phyloP scores from a whole-genome alignment of 2,329 filamentous ascomycete genomes.

The Seiridium cupressi region DNA sequence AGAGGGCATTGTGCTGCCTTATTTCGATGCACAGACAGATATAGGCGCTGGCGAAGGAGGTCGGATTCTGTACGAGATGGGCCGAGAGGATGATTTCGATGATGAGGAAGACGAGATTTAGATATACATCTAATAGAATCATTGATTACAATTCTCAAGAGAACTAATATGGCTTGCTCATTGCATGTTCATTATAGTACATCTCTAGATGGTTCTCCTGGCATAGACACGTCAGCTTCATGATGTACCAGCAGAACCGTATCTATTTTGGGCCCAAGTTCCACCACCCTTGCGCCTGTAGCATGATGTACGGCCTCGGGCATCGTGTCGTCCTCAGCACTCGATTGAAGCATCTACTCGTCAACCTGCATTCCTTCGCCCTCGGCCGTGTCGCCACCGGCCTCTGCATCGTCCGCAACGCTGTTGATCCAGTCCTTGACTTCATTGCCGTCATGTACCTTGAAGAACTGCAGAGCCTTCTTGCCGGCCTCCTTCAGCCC shows the following conservation, averaged over 20 bases:
- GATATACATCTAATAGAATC: not conserved
- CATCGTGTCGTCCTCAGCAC: conserved; percentile 22
- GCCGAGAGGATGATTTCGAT: conserved; percentile 93
- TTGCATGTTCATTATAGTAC: conserved; percentile 8
- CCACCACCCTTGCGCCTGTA: not conserved
- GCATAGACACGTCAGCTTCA: conserved; percentile 10
- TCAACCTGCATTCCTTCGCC: conserved; percentile 47
- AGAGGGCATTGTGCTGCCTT: conserved; percentile 88
- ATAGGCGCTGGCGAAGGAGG: conserved; percentile 80
- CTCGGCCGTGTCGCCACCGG: conserved; percentile 33
- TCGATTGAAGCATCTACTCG: conserved; percentile 16
- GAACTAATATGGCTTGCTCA: not conserved
- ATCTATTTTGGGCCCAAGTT: conserved; percentile 8
- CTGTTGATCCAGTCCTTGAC: conserved; percentile 84
- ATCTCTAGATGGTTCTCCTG: conserved; percentile 7
- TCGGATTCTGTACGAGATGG: conserved; percentile 95
- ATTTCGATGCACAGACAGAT: conserved; percentile 92
- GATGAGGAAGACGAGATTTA: conserved; percentile 62
- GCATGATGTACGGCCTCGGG: not conserved
- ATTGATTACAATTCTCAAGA: too few species aligned
- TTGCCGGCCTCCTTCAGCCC: conserved; percentile 56
- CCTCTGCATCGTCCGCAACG: conserved; percentile 55
- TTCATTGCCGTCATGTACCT: conserved; percentile 85
- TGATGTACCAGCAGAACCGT: conserved; percentile 2
- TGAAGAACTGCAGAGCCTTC: conserved; percentile 74